A percentile compares a stretch with the other conserved stretches of the same genome.
Conservation (phyloP, 176 grass and related monocot genomes). For the Raddia guianensis region DNA sequence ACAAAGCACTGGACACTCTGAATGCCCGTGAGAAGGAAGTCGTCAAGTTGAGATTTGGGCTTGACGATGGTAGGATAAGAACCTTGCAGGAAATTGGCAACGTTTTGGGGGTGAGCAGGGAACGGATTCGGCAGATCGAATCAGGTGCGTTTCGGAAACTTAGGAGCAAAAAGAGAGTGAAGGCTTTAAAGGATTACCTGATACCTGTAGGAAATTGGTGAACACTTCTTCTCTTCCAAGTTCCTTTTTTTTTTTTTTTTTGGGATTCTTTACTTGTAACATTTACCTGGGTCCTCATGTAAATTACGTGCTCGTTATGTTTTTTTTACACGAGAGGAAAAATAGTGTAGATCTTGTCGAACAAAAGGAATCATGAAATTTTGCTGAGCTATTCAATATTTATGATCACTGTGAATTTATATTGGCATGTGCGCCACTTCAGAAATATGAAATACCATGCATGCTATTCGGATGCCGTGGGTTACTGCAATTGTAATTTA, state of each 20-base stretch:
- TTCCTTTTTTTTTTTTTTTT: conserved; percentile 25
- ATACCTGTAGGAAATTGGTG: conserved; percentile 59
- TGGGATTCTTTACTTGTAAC: conserved; percentile 39
- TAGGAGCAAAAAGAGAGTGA: conserved; percentile 54
- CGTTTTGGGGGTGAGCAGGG: conserved; percentile 77
- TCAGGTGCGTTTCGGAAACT: conserved; percentile 73
- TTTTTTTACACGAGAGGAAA: not conserved
- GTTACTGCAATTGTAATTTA: not conserved
- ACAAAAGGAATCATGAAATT: conserved; percentile 5
- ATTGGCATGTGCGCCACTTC: not conserved
- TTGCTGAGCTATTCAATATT: conserved; percentile 1
- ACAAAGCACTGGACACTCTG: conserved; percentile 67
- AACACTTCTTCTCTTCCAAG: conserved; percentile 25
- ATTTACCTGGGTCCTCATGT: conserved; percentile 5
- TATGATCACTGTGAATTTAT: not conserved
- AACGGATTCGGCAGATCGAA: conserved; percentile 86
- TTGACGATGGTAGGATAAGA: conserved; percentile 67
- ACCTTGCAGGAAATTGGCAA: conserved; percentile 94
- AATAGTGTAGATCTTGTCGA: not conserved
- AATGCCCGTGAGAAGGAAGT: conserved; percentile 64
- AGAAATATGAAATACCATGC: not conserved
- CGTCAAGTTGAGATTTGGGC: conserved; percentile 69
- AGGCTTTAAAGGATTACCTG: conserved; percentile 56
- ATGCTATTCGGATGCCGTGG: not conserved
- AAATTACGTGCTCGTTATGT: not conserved